Base-by-base conservation (phyloP, 495 filamentous ascomycete genomes). In the Penicillium simplicissimum region DNA sequence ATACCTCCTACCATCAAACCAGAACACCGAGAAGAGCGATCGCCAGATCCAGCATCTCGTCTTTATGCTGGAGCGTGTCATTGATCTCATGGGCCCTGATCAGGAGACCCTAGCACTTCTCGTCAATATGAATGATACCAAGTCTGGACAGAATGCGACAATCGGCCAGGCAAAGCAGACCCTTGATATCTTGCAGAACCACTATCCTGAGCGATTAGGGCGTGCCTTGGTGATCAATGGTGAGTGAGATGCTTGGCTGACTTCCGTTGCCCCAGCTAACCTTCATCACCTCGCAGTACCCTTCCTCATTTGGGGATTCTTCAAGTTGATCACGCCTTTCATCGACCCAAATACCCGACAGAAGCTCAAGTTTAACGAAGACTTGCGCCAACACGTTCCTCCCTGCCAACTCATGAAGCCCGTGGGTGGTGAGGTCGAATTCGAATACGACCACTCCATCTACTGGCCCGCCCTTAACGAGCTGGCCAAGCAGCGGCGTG, bases 311-410 rank as follows among this genome's bases (percentile, higher is more conserved):
- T 85, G 81, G 73, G 88, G 86, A 25, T 98, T 98, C 82, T 96
- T 97, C 83, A 97, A 96, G 76, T 75, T 96, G 60, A 93, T 98
- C 76, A 90, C 85, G 19, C 93, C 94, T 31, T 98, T 98, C 74
- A 96, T 98, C 72, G 95, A 98, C 76, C 95, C 95, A 9, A 61
- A 88, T 60, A 98, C 95, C 15, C 85, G 88, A 15, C 85, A 95
- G 63, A 98, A 98, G 80, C 84, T 98, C 69, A 92, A 90, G 70
- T 98, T 97, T 81, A 96, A 97, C 76, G 90, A 96, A 67, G 89
- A 96, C 66, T 82, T 95, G 75, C 76, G 80, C 60, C 76, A 88
- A 49, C 88, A 90, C 66, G 89, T 98, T 11, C 93, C 92, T 7
- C 69, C 85, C 8, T 77, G 84, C 64, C 92, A 97, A 57, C 83